Conservation (phyloP, 768 basidiomycete genomes). For the Agaricus sinodeliciosus region DNA sequence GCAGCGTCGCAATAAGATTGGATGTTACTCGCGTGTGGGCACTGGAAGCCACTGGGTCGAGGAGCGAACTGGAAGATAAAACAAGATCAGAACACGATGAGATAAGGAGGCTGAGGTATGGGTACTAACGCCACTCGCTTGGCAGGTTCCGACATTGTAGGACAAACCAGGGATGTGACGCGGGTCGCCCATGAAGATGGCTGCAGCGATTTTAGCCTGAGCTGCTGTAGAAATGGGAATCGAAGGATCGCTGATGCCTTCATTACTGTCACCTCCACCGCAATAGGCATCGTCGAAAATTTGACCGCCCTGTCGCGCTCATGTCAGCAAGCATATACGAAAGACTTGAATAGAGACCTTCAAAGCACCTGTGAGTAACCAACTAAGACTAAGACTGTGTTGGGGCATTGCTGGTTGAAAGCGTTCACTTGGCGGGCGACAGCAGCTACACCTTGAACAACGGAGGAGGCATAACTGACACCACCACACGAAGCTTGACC, state of each 20-base stretch:
- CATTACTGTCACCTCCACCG: constrained; percentile 26
- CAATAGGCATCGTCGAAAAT: constrained; percentile 28
- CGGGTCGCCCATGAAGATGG: constrained; percentile 29
- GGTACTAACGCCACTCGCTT: constrained; percentile 22
- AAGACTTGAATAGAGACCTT: no score
- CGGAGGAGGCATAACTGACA: constrained; percentile 26
- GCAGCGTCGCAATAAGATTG: constrained; percentile 27
- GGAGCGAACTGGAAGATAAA: constrained; percentile 21
- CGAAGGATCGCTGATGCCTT: constrained; percentile 21
- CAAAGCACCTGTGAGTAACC: no score
- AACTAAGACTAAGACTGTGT: constrained; percentile 20
- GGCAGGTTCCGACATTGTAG: constrained; percentile 27
- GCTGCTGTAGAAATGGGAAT: constrained; percentile 24
- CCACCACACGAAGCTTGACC: constrained; percentile 25
- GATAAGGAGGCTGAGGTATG: background rate
- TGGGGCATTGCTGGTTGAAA: constrained; percentile 26
- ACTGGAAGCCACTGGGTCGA: constrained; percentile 25
- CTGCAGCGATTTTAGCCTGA: constrained; percentile 24
- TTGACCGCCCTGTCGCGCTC: constrained; percentile 22
- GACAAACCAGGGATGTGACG: constrained; percentile 24
- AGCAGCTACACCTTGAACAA: constrained; percentile 21
- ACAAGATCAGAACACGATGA: background rate
- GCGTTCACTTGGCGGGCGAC: constrained; percentile 24
- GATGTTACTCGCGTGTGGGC: constrained; percentile 22
- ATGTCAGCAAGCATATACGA: no score